phyloP scores from a whole-genome alignment of 805 yeast species.

The Kluyveromyces nonfermentans region DNA sequence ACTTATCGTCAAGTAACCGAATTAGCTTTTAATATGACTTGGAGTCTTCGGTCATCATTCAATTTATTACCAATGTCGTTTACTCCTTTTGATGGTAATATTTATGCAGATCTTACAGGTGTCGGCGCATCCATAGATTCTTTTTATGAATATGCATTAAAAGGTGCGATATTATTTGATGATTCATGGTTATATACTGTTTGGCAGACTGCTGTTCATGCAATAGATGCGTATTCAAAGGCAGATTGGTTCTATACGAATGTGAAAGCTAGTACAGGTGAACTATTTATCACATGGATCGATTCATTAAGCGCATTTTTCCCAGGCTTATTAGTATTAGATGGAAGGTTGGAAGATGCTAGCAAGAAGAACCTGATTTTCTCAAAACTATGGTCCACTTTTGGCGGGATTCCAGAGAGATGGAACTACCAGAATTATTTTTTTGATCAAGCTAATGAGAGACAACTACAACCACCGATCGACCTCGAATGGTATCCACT shows the following conservation, averaged over 20 bases:
- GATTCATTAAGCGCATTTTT: slow-evolving; percentile 84
- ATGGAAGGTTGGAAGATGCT: slow-evolving; percentile 67
- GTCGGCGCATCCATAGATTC: slow-evolving; percentile 90
- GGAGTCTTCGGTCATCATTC: slow-evolving; percentile 54
- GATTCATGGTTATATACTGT: slow-evolving; percentile 42
- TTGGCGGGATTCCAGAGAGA: slow-evolving; percentile 79
- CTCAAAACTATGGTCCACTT: slow-evolving; percentile 70
- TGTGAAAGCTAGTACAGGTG: slow-evolving; percentile 46
- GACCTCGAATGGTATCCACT: slow-evolving; percentile 83
- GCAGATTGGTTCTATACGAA: slow-evolving; percentile 47
- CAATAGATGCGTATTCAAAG: slow-evolving; percentile 47
- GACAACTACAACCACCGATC: neutral
- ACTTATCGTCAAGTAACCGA: slow-evolving; percentile 56
- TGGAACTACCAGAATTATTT: slow-evolving; percentile 42
- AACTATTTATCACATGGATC: slow-evolving; percentile 53
- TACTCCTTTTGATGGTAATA: slow-evolving; percentile 45
- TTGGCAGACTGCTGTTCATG: slow-evolving; percentile 52
- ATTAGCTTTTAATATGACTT: slow-evolving; percentile 55
- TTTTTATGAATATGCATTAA: slow-evolving; percentile 79
- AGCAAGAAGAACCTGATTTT: slow-evolving; percentile 49
- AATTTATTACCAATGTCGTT: slow-evolving; percentile 73
- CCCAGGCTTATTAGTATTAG: slow-evolving; percentile 74
- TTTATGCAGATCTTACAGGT: slow-evolving; percentile 59
- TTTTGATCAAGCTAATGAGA: neutral
- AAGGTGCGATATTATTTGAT: slow-evolving; percentile 64